These are phyloP conservation scores for Neopestalotiopsis sp. DNA, from an alignment of 2,329 filamentous ascomycete genomes.

Conservation along the genomic window DNA sequence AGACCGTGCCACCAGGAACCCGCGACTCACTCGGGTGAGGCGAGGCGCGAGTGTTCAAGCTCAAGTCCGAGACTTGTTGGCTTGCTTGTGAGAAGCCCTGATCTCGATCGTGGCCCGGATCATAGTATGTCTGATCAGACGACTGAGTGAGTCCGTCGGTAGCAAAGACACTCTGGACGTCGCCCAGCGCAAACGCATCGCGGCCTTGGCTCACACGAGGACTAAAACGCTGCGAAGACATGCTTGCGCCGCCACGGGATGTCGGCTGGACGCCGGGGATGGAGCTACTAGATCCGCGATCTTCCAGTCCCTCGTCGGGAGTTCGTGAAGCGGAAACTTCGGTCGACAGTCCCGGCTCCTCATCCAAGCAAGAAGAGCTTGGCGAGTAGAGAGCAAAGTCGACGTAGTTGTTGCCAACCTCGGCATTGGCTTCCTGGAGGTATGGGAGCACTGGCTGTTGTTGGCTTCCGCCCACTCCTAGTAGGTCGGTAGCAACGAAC, in stretches of 20 bases:
- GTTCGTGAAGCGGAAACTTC: slow-evolving; percentile 28
- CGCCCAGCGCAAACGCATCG: neutral
- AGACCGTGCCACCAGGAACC: slow-evolving; percentile 9
- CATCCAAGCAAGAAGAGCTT: slow-evolving; percentile 48
- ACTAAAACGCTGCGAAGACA: neutral
- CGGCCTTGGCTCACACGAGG: neutral
- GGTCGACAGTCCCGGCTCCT: slow-evolving; percentile 43
- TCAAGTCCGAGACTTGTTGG: neutral
- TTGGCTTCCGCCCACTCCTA: neutral
- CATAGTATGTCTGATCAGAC: slow-evolving; percentile 3
- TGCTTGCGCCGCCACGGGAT: neutral
- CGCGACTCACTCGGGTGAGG: neutral
- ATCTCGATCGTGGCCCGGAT: slow-evolving; percentile 9
- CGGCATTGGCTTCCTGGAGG: slow-evolving; percentile 39
- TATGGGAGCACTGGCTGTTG: slow-evolving; percentile 43
- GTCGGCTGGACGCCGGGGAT: neutral
- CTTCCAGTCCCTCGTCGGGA: neutral
- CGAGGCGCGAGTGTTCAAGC: neutral
- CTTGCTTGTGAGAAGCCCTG: neutral
- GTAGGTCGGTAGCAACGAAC: neutral
- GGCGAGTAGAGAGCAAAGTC: slow-evolving; percentile 64
- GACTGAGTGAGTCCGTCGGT: neutral
- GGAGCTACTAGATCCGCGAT: neutral
- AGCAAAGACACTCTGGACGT: neutral
- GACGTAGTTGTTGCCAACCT: slow-evolving; percentile 50